Evolutionary conservation across 169 alveolate species (phyloP).

Genomic region (Eimeria mitis): DNA sequence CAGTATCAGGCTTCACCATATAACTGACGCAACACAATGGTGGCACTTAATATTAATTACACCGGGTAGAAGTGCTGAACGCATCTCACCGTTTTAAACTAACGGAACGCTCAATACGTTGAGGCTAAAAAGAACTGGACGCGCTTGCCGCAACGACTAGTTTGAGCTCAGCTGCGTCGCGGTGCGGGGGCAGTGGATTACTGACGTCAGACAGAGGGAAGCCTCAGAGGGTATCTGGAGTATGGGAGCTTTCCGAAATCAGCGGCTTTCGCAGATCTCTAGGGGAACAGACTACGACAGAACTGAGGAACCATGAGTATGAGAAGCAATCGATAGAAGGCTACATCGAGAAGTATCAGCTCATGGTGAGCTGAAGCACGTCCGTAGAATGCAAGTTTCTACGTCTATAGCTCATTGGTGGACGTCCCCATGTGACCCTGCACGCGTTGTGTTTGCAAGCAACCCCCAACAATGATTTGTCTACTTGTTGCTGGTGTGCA

Average conservation of each 20-base stretch:
- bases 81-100: neutral
- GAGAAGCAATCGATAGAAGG: neutral
- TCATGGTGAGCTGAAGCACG: neutral
- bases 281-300: neutral
- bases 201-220: no score
- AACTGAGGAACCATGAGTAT: neutral
- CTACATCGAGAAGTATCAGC: neutral
- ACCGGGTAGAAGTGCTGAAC: neutral
- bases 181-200: no score
- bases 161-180: no score
- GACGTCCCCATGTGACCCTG: neutral
- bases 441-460: no score
- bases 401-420: neutral
- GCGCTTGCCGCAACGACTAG: no score
- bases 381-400: neutral
- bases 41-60: neutral
- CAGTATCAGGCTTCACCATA: neutral
- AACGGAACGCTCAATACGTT: neutral
- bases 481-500: no score
- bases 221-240: no score
- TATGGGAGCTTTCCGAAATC: neutral
- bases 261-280: no score
- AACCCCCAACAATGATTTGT: no score
- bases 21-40: neutral
- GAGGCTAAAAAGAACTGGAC: neutral